Conservation (phyloP, 2,329 filamentous ascomycete genomes). For the Coniochaeta pulveracea region DNA sequence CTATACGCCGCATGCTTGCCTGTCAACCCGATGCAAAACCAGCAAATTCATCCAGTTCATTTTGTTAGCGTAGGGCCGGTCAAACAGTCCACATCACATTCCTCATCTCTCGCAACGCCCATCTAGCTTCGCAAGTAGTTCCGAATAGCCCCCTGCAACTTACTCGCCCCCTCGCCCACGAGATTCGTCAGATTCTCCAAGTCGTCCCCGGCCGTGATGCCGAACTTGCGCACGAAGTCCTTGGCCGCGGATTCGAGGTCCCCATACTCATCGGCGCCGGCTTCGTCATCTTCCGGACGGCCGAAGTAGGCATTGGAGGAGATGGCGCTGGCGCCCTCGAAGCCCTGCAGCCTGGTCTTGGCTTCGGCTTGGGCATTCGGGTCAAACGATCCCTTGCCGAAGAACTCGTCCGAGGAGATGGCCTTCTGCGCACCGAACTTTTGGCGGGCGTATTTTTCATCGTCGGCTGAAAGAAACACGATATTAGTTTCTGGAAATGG, state of each 20-base stretch:
- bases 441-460: constrained; percentile 69
- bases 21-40: too few relatives aligned
- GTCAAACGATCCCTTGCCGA: constrained; percentile 82
- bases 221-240: constrained; percentile 91
- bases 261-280: constrained; percentile 64
- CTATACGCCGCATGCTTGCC: too few relatives aligned
- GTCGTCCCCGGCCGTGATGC: constrained; percentile 91
- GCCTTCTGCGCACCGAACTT: constrained; percentile 92
- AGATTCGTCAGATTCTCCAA: constrained; percentile 78
- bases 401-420: constrained; percentile 97
- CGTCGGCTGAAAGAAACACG: constrained; percentile 44
- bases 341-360: constrained; percentile 76
- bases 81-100: too few relatives aligned
- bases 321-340: constrained; percentile 85
- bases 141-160: constrained; percentile 66
- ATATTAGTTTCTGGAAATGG: constrained; percentile 1
- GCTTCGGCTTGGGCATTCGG: constrained; percentile 72
- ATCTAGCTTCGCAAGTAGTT: constrained; percentile 53
- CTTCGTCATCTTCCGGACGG: constrained; percentile 70
- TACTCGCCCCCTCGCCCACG: constrained; percentile 74
- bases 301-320: constrained; percentile 98
- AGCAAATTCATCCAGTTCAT: too few relatives aligned
- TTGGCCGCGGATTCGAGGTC: constrained; percentile 89
- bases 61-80: too few relatives aligned
- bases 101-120: too few relatives aligned